A percentile compares a stretch with the other conserved stretches of the same genome.
phyloP scores from a whole-genome alignment of 371 early-diverging fungal species.

The Parasitella parasitica region DNA sequence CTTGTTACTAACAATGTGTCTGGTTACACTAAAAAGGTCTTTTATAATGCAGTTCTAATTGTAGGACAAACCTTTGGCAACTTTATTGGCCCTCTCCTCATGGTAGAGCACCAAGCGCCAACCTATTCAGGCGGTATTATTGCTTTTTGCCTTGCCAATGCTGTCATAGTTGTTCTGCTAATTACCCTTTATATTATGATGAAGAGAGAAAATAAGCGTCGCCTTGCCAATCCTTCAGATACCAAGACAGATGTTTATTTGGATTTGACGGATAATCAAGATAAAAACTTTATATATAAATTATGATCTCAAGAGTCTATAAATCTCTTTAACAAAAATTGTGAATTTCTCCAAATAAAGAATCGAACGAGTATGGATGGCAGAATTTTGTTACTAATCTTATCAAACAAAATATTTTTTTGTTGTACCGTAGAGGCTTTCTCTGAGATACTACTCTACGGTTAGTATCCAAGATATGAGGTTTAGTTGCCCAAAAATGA shows the following conservation, averaged over 20 bases:
- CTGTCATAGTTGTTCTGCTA: slow-evolving; percentile 9
- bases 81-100: slow-evolving; percentile 28
- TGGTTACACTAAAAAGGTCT: slow-evolving; percentile 27
- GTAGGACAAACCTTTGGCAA: slow-evolving; percentile 26
- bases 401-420: too few species aligned
- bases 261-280: slow-evolving; percentile 37
- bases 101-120: slow-evolving; percentile 22
- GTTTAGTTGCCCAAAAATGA: too few species aligned
- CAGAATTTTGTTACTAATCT: too few species aligned
- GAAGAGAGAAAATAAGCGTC: slow-evolving; percentile 22
- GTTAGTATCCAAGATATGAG: too few species aligned
- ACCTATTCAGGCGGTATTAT: slow-evolving; percentile 17
- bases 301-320: too few species aligned
- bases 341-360: too few species aligned
- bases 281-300: slow-evolving; percentile 38
- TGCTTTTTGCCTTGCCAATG: slow-evolving; percentile 19
- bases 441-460: too few species aligned
- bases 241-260: slow-evolving; percentile 18
- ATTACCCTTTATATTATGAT: slow-evolving; percentile 12
- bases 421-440: too few species aligned
- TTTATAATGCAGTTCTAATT: slow-evolving; percentile 22
- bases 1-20: slow-evolving; percentile 24
- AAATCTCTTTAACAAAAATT: too few species aligned
- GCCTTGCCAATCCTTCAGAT: slow-evolving; percentile 9
- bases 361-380: too few species aligned